Evolutionary conservation across 1,284 basidiomycete species (phyloP), one percentile per base, ranked within the genome.

Genomic region (Taiwanofungus camphoratus): DNA sequence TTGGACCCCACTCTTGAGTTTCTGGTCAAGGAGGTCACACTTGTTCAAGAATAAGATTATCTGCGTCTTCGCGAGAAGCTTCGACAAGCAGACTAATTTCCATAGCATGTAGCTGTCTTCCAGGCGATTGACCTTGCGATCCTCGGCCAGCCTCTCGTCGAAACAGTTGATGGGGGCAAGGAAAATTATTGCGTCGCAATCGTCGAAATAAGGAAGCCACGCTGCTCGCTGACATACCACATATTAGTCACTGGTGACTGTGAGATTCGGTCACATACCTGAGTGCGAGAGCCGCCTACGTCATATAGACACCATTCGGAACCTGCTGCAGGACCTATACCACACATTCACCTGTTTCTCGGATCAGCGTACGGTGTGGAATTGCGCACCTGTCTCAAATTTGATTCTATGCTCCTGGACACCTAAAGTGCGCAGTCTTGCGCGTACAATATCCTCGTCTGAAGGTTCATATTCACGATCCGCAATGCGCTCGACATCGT

Each of bases 371-470:
- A 27, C 26, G 26, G 13, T 7, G 13, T 7, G 38, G 21, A 29
- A 26, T 19, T 13, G 60, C 70, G 7, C 44, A 82, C 83, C 79
- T 54, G 79, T 74, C 44, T 82, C 79, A 52, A 87, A 77, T 39
- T 71, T 65, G 49, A 86, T 79, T 32, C 66, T 66, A 54, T 87
- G 79, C 55, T 87, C 84, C 59, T 87, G 84, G 8, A 87, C 77
- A 29, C 84, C 85, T 11, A 86, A 64, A 0, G 84, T 87, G 13
- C 76, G 70, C 42, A 86, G 64, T 38, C 83, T 66, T 2, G 82
- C 81, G 6, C 79, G 71, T 15, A 86, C 71, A 39, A 85, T 77
- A 52, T 86, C 82, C 71, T 80, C 67, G 53, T 85, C 76, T 0
- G 72, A 74, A 0, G 82, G 82, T 20, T 67, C 56, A 57, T 82